Evolutionary conservation across 2,329 filamentous ascomycete genomes (phyloP).

Genomic region (Nannizziopsis barbatae): DNA sequence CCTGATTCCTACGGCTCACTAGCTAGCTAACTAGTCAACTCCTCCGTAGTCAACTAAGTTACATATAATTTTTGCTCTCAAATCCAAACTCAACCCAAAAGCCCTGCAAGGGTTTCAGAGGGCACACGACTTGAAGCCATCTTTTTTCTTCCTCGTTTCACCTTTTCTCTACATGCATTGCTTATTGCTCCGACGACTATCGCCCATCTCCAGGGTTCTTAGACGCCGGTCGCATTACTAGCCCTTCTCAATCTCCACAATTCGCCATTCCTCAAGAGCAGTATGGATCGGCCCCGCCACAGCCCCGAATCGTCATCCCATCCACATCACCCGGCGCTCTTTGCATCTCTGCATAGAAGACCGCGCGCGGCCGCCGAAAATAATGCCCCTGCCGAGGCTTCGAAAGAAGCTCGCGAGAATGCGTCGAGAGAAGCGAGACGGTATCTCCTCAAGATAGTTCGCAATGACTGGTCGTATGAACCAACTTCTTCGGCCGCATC

Average conservation of each 20-base stretch:
- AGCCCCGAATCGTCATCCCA: constrained; percentile 2
- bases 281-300: constrained; percentile 8
- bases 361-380: constrained; percentile 15
- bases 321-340: constrained; percentile 13
- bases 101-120: too few relatives aligned
- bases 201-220: not conserved
- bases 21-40: too few relatives aligned
- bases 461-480: constrained; percentile 35
- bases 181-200: not conserved
- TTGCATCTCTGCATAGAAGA: constrained; percentile 18
- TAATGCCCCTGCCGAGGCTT: not conserved
- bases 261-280: not conserved
- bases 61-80: too few relatives aligned
- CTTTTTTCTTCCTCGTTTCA: not conserved
- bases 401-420: constrained; percentile 27
- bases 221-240: not conserved
- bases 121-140: too few relatives aligned
- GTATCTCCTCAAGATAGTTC: constrained; percentile 31
- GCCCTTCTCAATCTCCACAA: not conserved
- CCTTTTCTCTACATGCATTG: not conserved
- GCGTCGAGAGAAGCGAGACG: constrained; percentile 33
- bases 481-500: constrained; percentile 8
- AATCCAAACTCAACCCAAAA: too few relatives aligned
- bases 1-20: too few relatives aligned
- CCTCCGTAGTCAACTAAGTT: too few relatives aligned